Conservation (phyloP, 129 eudicot species). For the Deinandra increscens region DNA sequence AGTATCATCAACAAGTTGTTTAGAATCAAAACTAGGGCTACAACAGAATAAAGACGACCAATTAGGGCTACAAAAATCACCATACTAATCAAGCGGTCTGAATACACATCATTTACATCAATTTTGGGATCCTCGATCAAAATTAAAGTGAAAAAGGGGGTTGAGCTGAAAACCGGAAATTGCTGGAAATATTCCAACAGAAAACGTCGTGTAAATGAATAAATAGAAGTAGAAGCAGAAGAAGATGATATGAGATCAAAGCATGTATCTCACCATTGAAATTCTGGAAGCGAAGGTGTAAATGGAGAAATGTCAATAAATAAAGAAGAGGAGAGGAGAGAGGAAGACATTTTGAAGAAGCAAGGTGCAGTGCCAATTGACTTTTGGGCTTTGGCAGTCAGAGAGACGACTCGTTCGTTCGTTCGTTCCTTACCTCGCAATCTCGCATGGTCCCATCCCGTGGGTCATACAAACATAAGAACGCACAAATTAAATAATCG, state of each 20-base stretch:
- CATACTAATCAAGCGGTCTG: neutral
- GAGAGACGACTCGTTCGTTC: too few relatives aligned
- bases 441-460: too few relatives aligned
- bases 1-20: neutral
- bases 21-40: neutral
- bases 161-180: slow-evolving; percentile 3
- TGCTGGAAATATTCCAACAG: neutral
- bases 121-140: slow-evolving; percentile 9
- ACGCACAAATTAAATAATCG: too few relatives aligned
- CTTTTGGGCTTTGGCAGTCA: too few relatives aligned
- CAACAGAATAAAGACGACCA: neutral
- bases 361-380: too few relatives aligned
- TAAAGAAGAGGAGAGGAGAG: too few relatives aligned
- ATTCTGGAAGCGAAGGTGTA: too few relatives aligned
- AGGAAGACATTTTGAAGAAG: too few relatives aligned
- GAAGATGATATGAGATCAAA: neutral
- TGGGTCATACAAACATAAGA: too few relatives aligned
- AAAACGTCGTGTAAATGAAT: neutral
- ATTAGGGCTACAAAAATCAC: too few relatives aligned
- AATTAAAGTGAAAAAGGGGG: neutral
- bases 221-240: neutral
- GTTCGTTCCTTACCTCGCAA: too few relatives aligned
- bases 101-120: slow-evolving; percentile 4
- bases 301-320: too few relatives aligned
- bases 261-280: neutral